These are phyloP conservation scores for Neckera pumila DNA, from an alignment of 225 moss, liverwort and hornwort species.

Conservation along the genomic window DNA sequence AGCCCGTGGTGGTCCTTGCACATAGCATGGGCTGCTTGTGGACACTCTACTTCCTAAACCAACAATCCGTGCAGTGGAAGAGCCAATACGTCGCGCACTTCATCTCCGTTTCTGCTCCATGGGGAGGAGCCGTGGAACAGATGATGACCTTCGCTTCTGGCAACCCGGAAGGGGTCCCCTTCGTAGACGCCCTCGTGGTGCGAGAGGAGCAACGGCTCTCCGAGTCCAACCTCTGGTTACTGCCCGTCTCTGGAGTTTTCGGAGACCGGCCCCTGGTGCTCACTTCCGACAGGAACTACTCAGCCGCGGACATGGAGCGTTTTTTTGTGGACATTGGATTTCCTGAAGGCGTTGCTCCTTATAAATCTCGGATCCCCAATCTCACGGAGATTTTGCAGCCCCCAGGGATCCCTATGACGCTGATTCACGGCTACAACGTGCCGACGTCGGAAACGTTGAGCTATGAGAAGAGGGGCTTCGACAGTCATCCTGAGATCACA, in stretches of 20 bases:
- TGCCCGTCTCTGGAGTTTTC: conserved; percentile 55
- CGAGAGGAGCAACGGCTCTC: conserved; percentile 80
- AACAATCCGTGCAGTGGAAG: conserved; percentile 62
- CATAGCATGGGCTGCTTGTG: conserved; percentile 87
- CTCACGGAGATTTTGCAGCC: conserved; percentile 47
- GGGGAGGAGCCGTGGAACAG: conserved; percentile 79
- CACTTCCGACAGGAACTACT: conserved; percentile 43
- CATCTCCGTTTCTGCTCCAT: conserved; percentile 62
- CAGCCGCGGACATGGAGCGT: conserved; percentile 56
- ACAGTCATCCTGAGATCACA: conserved; percentile 10
- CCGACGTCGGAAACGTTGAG: conserved; percentile 55
- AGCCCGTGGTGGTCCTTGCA: conserved; percentile 50
- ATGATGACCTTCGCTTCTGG: conserved; percentile 93
- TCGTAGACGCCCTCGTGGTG: conserved; percentile 55
- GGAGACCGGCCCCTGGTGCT: conserved; percentile 53
- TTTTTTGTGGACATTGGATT: conserved; percentile 72
- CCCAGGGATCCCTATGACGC: conserved; percentile 53
- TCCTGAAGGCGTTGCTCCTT: conserved; percentile 53
- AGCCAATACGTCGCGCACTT: conserved; percentile 48
- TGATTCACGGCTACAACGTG: conserved; percentile 50
- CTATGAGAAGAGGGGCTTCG: conserved; percentile 41
- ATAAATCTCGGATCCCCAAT: conserved; percentile 63
- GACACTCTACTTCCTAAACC: conserved; percentile 75
- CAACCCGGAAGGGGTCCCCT: conserved; percentile 59
- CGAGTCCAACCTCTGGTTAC: conserved; percentile 77